These are phyloP conservation scores for Aspergillus taichungensis DNA, from an alignment of 495 filamentous ascomycete genomes.

Conservation along the genomic window DNA sequence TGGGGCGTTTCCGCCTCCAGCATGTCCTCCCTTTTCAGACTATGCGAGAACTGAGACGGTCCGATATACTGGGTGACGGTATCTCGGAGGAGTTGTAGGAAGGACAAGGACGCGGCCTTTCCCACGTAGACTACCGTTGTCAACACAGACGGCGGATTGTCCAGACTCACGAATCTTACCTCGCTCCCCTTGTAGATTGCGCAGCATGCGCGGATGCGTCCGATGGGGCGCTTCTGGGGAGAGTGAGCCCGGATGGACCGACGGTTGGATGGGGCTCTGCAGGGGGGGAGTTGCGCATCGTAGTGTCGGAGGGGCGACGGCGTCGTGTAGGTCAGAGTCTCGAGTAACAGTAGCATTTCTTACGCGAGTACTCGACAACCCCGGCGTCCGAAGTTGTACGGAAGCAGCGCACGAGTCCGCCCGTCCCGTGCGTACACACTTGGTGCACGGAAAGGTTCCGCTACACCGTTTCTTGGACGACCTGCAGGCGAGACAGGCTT, in stretches of 20 bases:
- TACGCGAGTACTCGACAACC: not conserved
- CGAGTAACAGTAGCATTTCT: not conserved
- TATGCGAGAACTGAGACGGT: conserved; percentile 34
- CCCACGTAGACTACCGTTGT: conserved; percentile 27
- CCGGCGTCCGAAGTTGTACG: not conserved
- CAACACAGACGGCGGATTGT: not conserved
- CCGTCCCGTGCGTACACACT: conserved; percentile 25
- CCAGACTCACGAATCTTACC: conserved; percentile 11
- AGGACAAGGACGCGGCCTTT: conserved; percentile 33
- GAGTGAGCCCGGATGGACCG: conserved; percentile 9
- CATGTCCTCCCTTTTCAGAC: conserved; percentile 33
- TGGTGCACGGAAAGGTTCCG: conserved; percentile 31
- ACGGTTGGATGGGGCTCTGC: not conserved
- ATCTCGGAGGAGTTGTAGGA: conserved; percentile 33
- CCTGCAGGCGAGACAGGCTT: conserved; percentile 30
- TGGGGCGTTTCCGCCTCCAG: conserved; percentile 30
- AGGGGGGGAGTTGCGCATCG: not conserved
- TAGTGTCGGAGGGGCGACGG: not conserved
- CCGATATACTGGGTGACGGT: conserved; percentile 36
- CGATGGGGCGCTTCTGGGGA: conserved; percentile 28
- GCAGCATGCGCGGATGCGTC: conserved; percentile 31
- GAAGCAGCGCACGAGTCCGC: conserved; percentile 25
- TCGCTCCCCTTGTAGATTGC: conserved; percentile 29
- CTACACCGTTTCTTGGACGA: conserved; percentile 34
- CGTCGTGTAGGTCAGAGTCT: not conserved